Evolutionary conservation across 148 eudicot species (phyloP), one percentile per base, ranked within the genome.

Genomic region (Fagopyrum homotropicum): DNA sequence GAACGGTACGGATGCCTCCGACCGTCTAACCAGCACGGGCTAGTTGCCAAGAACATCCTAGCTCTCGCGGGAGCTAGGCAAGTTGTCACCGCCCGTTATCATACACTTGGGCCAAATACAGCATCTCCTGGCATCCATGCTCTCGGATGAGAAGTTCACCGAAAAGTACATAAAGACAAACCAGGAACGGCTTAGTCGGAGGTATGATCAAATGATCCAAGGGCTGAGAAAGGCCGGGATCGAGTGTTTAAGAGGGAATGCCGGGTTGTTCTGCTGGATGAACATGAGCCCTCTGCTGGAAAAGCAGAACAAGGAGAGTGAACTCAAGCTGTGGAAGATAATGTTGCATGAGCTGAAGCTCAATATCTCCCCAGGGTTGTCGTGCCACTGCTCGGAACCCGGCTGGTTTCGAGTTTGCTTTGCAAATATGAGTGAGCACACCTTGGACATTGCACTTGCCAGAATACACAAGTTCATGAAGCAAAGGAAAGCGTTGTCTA

Each of bases 371-470:
- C 96, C 98, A 0, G 98, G 98, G 2, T 85, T 83, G 1, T 90
- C 98, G 0, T 90, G 96, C 69, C 98, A 88, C 74, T 93, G 93
- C 51, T 87, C 89, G 0, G 91, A 90, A 11, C 88, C 93, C 0
- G 93, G 98, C 15, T 93, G 98, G 98, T 93, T 93, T 75, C 80
- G 98, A 77, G 96, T 90, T 30, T 93, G 96, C 78, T 93, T 90
- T 79, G 96, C 98, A 0, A 90, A 93, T 55, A 93, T 93, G 98
- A 90, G 90, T 73, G 90, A 93, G 80, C 63, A 80, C 49, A 93
- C 98, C 49, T 82, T 93, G 4, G 82, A 89, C 60, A 75, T 90
- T 75, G 98, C 93, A 17, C 82, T 93, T 45, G 35, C 72, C 19
- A 89, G 98, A 80, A 75, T 90, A 69, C 69, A 77, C 35, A 71